Evolutionary conservation across 345 rosid species (phyloP).

Genomic region (Clarkia xantiana): DNA sequence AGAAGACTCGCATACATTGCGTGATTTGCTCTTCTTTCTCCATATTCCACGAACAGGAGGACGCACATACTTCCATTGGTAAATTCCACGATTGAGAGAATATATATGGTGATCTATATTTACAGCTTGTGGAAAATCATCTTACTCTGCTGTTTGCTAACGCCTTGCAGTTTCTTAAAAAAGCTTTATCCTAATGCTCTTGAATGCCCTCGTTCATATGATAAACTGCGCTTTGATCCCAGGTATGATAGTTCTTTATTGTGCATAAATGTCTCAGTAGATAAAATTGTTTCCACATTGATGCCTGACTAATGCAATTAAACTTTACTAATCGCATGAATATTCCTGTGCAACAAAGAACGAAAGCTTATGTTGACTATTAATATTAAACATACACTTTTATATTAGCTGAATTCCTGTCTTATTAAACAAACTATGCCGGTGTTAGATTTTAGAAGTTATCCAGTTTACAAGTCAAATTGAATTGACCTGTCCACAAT

Average conservation of each 20-base stretch:
- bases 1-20: conserved; percentile 49
- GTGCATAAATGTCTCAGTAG: not conserved
- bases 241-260: conserved; percentile 26
- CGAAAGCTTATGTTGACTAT: no score
- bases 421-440: no score
- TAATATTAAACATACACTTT: no score
- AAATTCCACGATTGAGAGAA: conserved; percentile 6
- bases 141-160: conserved; percentile 9
- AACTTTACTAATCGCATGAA: no score
- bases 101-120: not conserved
- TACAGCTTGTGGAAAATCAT: conserved; percentile 2
- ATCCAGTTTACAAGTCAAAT: no score
- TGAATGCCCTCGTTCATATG: conserved; percentile 95
- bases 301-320: no score
- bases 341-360: no score
- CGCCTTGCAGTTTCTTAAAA: conserved; percentile 61
- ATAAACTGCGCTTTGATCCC: conserved; percentile 80
- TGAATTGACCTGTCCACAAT: no score
- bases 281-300: no score
- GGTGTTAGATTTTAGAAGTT: no score
- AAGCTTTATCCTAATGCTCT: conserved; percentile 48
- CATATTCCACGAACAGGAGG: conserved; percentile 98
- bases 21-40: conserved; percentile 74
- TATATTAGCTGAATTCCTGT: no score
- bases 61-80: conserved; percentile 88